Conservation (phyloP, 805 yeast species). For the Lipomyces orientalis region DNA sequence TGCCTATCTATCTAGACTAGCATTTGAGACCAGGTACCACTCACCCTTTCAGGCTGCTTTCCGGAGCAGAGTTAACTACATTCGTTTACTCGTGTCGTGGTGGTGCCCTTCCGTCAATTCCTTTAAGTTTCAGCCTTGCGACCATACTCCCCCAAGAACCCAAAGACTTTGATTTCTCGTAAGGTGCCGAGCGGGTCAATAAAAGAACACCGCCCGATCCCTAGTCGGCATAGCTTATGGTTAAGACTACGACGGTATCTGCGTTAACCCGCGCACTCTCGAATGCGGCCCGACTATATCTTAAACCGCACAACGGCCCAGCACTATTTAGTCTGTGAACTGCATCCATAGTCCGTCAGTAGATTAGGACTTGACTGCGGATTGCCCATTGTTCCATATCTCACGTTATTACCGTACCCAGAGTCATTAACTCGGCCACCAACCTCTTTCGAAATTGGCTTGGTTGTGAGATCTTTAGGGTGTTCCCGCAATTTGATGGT, state of each 20-base stretch:
- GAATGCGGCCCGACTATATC: no score
- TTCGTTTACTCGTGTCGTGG: no score
- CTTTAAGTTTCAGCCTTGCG: conserved; percentile 39
- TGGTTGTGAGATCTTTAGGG: conserved; percentile 19
- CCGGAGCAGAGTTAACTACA: no score
- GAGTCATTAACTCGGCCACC: conserved; percentile 16
- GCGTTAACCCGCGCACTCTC: conserved; percentile 24
- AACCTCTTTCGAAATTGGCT: conserved; percentile 12
- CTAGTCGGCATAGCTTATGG: conserved; percentile 56
- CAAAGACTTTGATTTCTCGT: conserved; percentile 54
- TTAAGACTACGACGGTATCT: conserved; percentile 54
- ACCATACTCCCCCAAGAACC: conserved; percentile 57
- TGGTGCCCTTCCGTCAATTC: no score
- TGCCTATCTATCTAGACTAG: no score
- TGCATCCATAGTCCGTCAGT: no score
- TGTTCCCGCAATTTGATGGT: no score
- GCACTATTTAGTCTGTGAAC: no score
- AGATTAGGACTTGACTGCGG: no score
- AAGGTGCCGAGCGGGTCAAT: conserved; percentile 53
- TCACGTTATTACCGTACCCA: neutral
- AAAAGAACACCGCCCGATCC: conserved; percentile 52
- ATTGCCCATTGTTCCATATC: neutral
- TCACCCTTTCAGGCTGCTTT: no score
- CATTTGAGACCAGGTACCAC: no score
- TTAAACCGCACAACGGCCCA: no score